Evolutionary conservation across 202 grass and related monocot species (phyloP), one percentile per base, ranked within the genome.

Genomic region (Schoenoplectus tabernaemontani): DNA sequence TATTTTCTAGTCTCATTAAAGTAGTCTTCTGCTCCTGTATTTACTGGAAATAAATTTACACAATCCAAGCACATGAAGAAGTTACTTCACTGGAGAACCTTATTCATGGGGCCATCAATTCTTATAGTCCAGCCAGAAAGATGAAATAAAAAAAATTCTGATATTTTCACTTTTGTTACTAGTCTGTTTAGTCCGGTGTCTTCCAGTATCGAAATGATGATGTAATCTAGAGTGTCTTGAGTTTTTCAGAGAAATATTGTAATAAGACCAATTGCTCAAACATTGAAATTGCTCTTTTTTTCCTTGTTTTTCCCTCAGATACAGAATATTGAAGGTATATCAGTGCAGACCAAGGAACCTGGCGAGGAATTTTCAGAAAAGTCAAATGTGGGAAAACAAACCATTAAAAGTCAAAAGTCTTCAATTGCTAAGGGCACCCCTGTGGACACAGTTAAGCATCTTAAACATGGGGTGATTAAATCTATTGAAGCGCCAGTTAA

Each of bases 221-320:
- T n/a, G 20, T 46, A 34, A 46, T 44, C 9, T 44, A 50, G 5
- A 51, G 4, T 15, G 15, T 54, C 44, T 83, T 44, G 53, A 22
- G 12, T 16, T 16, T 9, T 30, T 10, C 4, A 64, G 30, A 63
- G 11, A 75, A 71, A 2, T 30, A 43, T 22, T 9, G 48, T 42
- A 44, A 33, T 84, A 68, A 24, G 44, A 63, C 22, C 65, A 46
- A 73, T 64, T 84, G 82, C 37, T 32, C 4, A 13, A 74, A 51
- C 22, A 77, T 20, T 58, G 61, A 62, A 78, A 62, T 61, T 61
- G 34, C 4, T 60, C 8, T 41, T 43, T 23, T n/a, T 23, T 78
- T 28, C 47, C 34, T 60, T 28, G 20, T 57, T 44, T 91, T 5
- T 43, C 74, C 89, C 41, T 81, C 89, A 98, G 95, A 81, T 92